These are phyloP conservation scores for Cryptococcus hybrid DNA, from an alignment of 1,284 basidiomycete species.

Conservation along the genomic window DNA sequence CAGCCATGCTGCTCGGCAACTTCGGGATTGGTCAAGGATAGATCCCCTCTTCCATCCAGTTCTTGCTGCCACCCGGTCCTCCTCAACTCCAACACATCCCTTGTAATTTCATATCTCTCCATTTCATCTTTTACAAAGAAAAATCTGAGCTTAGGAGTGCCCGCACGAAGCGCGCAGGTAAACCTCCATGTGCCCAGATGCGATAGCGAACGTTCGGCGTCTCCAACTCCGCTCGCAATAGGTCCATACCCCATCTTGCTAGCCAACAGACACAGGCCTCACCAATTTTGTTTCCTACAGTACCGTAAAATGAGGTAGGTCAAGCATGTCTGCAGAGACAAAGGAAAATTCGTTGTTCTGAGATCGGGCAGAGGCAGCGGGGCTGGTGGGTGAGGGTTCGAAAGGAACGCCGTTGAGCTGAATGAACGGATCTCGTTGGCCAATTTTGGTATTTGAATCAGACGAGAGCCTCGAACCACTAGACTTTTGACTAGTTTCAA, in stretches of 20 bases:
- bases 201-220: constrained; percentile 4
- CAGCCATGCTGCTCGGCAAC: constrained; percentile 15
- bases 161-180: constrained; percentile 69
- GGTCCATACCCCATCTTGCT: constrained; percentile 76
- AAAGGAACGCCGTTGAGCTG: constrained; percentile 1
- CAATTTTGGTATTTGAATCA: constrained; percentile 14
- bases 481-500: constrained; percentile 2
- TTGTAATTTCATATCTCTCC: constrained; percentile 76
- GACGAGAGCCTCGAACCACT: constrained; percentile 8
- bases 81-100: constrained; percentile 70
- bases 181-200: constrained; percentile 69
- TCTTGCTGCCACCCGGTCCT: constrained; percentile 51
- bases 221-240: constrained; percentile 66
- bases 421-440: constrained; percentile 5
- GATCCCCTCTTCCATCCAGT: constrained; percentile 20
- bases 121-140: constrained; percentile 77
- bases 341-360: constrained; percentile 8
- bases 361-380: constrained; percentile 6
- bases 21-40: constrained; percentile 10
- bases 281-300: constrained; percentile 82
- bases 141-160: constrained; percentile 74
- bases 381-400: constrained; percentile 6
- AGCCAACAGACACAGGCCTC: constrained; percentile 88
- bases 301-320: constrained; percentile 65
- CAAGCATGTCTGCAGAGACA: constrained; percentile 5